Percentiles rank a stretch among this genome's conserved stretches.
These are phyloP conservation scores for Alternaria metachromatica DNA, from an alignment of 2,329 filamentous ascomycete species.

Conservation along the genomic window DNA sequence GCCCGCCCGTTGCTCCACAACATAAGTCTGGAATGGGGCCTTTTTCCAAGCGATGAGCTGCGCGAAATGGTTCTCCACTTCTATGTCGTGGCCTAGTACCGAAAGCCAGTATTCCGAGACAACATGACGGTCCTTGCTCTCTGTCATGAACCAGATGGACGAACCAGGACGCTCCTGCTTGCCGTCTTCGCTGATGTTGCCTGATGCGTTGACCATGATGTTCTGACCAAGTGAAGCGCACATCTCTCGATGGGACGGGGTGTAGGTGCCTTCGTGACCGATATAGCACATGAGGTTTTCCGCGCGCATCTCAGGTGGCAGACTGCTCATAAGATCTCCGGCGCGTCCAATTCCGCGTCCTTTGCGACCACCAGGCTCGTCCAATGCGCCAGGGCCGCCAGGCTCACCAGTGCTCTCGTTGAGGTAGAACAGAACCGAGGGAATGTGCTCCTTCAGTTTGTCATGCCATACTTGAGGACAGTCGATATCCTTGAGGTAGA, in stretches of 20 bases:
- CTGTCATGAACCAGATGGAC: slow-evolving; percentile 99
- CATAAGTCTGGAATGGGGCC: slow-evolving; percentile 89
- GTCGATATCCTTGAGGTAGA: slow-evolving; percentile 97
- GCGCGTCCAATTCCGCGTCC: slow-evolving; percentile 71
- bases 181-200: slow-evolving; percentile 67
- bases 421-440: slow-evolving; percentile 84
- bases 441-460: slow-evolving; percentile 77
- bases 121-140: slow-evolving; percentile 86
- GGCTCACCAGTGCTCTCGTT: slow-evolving; percentile 75
- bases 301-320: slow-evolving; percentile 85
- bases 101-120: slow-evolving; percentile 95
- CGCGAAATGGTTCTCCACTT: slow-evolving; percentile 96
- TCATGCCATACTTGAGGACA: slow-evolving; percentile 88
- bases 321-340: slow-evolving; percentile 92
- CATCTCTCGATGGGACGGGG: slow-evolving; percentile 95
- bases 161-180: slow-evolving; percentile 78
- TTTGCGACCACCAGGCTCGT: slow-evolving; percentile 56
- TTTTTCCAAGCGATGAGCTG: slow-evolving; percentile 95
- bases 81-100: slow-evolving; percentile 92
- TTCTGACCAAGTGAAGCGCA: slow-evolving; percentile 95
- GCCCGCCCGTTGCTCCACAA: slow-evolving; percentile 87
- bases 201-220: slow-evolving; percentile 94
- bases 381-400: slow-evolving; percentile 62
- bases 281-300: slow-evolving; percentile 99
- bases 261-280: slow-evolving; percentile 96